These are phyloP conservation scores for Elongisporangium undulatum DNA, from an alignment of 352 stramenopile genomes.

Conservation along the genomic window DNA sequence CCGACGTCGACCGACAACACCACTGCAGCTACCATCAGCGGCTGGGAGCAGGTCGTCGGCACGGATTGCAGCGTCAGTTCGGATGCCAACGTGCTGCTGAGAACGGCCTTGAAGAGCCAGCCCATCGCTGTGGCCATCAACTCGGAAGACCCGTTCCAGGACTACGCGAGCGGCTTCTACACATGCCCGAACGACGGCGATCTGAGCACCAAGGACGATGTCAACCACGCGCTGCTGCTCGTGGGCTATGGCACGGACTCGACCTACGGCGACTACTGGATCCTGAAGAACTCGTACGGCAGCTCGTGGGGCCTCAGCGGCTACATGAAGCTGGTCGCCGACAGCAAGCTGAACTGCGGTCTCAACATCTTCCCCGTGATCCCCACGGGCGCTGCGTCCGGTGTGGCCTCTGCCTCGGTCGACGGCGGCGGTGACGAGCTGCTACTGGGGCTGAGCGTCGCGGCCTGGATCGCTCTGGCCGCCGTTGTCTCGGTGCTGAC, in stretches of 20 bases:
- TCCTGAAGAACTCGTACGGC: conserved; percentile 81
- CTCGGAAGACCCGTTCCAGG: conserved; percentile 63
- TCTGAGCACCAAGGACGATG: conserved; percentile 57
- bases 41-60: conserved; percentile 62
- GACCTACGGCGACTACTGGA: conserved; percentile 67
- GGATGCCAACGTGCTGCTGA: conserved; percentile 49
- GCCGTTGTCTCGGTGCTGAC: conserved; percentile 45
- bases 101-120: conserved; percentile 46
- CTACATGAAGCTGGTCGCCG: conserved; percentile 61
- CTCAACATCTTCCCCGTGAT: conserved; percentile 79
- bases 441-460: conserved; percentile 49
- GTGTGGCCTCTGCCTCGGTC: conserved; percentile 30
- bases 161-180: conserved; percentile 68
- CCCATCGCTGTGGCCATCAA: conserved; percentile 77
- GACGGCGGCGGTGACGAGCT: conserved; percentile 61
- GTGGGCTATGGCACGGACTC: conserved; percentile 68
- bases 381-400: conserved; percentile 44
- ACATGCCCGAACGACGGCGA: conserved; percentile 59
- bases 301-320: conserved; percentile 58
- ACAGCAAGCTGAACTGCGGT: conserved; percentile 73
- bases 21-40: conserved; percentile 65
- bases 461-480: conserved; percentile 55
- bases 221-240: conserved; percentile 75
- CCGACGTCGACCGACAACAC: conserved; percentile 38
- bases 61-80: conserved; percentile 45